Base-by-base conservation (phyloP, 805 yeast species). In the Pichia membranifaciens region DNA sequence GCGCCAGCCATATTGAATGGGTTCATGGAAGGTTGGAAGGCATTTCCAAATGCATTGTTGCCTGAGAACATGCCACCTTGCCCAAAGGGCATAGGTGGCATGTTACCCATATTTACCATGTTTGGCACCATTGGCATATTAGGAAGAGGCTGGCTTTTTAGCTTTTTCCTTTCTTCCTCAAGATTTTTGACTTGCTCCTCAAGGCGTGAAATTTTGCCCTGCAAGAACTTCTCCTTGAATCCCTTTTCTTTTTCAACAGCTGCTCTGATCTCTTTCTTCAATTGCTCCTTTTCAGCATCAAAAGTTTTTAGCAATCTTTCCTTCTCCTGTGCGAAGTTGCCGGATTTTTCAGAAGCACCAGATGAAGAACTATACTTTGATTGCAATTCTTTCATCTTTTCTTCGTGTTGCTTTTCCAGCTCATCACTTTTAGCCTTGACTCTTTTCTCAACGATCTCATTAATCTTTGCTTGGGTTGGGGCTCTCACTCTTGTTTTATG, bases 171-270 rank as follows among this genome's bases (percentile, higher is more conserved):
- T 40, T 29, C 29, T 12, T 6, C 37, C 45, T 58, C 52, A 31
- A 58, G 38, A 34, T 54, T 45, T 31, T 61, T 58, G 32, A 62
- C 45, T 44, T 72, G 71, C 41, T 65, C 50, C 75, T 79, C 25
- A 76, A 67, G 44, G 72, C 73, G 38, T 75, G 79, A n/a, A 77
- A 65, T 59, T 75, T 80, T 52, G 71, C 70, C 54, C 72, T 74
- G 55, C 54, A 79, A 67, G 61, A 83, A 73, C 49, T 72, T 75
- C 48, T 74, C 72, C 54, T 80, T 75, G 61, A 84, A 74, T 50
- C 76, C 83, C 41, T 73, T 74, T 56, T 80, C 81, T 58, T 79
- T 76, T 43, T 76, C 75, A 38, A 78, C 74, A 22, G 76, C 75
- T 45, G 69, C 67, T 42, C 76, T 66, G 3, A 75, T 72, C 40